Conservation (phyloP, 176 grass and related monocot species). For the Zea luxurians region DNA sequence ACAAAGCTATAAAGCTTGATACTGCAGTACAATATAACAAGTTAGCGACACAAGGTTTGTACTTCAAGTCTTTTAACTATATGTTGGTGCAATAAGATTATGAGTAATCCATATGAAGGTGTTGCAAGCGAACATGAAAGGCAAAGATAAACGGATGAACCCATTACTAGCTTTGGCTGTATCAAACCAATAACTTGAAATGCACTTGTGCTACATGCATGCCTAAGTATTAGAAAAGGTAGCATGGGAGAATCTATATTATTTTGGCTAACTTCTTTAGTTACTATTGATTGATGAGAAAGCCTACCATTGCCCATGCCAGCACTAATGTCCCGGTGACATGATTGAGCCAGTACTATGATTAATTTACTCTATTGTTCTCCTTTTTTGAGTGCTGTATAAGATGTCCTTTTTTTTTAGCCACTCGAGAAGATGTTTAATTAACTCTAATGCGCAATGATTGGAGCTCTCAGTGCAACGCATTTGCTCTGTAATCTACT, state of each 20-base stretch:
- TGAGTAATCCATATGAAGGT: background rate
- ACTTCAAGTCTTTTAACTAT: conserved; percentile 5
- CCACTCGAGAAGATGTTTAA: background rate
- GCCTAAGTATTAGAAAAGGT: conserved; percentile 18
- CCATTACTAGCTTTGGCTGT: conserved; percentile 5
- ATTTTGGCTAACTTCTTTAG: conserved; percentile 11
- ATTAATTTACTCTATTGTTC: conserved; percentile 24
- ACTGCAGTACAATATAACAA: conserved; percentile 8
- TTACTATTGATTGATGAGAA: conserved; percentile 25
- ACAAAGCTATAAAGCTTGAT: conserved; percentile 9
- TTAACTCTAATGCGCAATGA: conserved; percentile 37
- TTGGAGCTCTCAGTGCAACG: conserved; percentile 3
- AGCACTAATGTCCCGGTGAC: conserved; percentile 40
- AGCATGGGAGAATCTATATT: conserved; percentile 25
- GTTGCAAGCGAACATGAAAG: background rate
- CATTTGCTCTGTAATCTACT: no score
- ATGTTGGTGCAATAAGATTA: conserved; percentile 14
- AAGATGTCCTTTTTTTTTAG: background rate
- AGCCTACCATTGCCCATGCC: conserved; percentile 28
- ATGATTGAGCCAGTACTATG: conserved; percentile 35
- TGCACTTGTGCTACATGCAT: background rate
- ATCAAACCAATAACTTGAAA: background rate
- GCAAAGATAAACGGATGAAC: background rate
- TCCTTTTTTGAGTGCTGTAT: background rate
- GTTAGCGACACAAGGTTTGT: conserved; percentile 1